Conservation (phyloP, 805 yeast species). For the Myxozyma monticola region DNA sequence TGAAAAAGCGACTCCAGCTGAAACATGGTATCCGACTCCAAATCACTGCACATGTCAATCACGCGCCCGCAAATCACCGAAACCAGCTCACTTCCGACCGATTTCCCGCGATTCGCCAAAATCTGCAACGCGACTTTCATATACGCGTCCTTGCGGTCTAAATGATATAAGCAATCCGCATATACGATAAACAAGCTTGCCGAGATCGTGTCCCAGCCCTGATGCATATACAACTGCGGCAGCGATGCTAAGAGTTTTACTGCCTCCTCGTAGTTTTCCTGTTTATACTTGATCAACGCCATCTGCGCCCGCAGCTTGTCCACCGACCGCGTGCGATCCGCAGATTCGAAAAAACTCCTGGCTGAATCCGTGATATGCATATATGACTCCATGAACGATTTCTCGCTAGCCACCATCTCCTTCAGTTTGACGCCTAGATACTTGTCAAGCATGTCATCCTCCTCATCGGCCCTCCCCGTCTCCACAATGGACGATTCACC, state of each 20-base stretch:
- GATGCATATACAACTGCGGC: constrained; percentile 62
- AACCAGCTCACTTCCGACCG: background rate
- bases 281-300: constrained; percentile 65
- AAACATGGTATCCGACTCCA: constrained; percentile 9
- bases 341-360: constrained; percentile 52
- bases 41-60: constrained; percentile 2
- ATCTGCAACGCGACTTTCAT: constrained; percentile 31
- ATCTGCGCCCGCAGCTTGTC: constrained; percentile 77
- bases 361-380: constrained; percentile 57
- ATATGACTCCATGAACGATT: constrained; percentile 46
- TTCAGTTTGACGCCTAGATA: constrained; percentile 30
- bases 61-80: constrained; percentile 10
- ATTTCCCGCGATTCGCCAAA: constrained; percentile 2
- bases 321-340: constrained; percentile 62
- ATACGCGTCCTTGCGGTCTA: constrained; percentile 33
- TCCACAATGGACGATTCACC: background rate
- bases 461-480: background rate
- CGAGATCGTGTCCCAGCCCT: constrained; percentile 77
- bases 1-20: constrained; percentile 15
- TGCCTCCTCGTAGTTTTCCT: constrained; percentile 59
- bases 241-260: constrained; percentile 64
- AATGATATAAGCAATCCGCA: constrained; percentile 57
- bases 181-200: constrained; percentile 63
- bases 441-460: constrained; percentile 13
- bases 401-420: constrained; percentile 38